Base-by-base conservation (phyloP, 257 asterid species). In the Fraxinus quadrangulata region DNA sequence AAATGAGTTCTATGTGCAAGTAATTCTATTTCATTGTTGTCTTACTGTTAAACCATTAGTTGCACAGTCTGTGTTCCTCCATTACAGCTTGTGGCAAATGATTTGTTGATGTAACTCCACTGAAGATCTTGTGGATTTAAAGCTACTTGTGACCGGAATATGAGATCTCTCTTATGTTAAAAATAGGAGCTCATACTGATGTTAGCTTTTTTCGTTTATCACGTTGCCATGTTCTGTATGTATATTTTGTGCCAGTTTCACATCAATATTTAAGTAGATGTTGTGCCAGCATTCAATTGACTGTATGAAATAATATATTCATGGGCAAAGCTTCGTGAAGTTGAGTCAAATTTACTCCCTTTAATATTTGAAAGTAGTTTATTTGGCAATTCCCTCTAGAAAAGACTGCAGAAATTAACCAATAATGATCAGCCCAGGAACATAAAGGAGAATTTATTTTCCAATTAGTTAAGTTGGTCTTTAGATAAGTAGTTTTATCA, bases 21-120 rank as follows among this genome's bases (percentile, higher is more conserved):
- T 39, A 69, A 19, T 24, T 73, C 19, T 73, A 10, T 59, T 76
- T n/a, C 33, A 0, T 28, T n/a, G 36, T n/a, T 34, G 13, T 72
- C 21, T 36, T 82, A 77, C 8, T 80, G 75, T 74, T 12, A 63
- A 72, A 47, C 74, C 23, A 13, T 24, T 8, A 24, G 68, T n/a
- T 19, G 12, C 66, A 56, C 13, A 61, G 68, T 23, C 30, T 10
- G 11, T 61, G 31, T 61, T 31, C 33, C 33, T 61, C 68, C 31
- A 61, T 24, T 61, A 56, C 10, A 0, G 28, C 26, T n/a, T 7
- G 26, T 5, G 28, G 66, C 10, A 56, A 1, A 6, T n/a, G 26
- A 56, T n/a, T 56, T n/a, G 66, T 24, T 16, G 8, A 61, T 23
- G 68, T 6, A 61, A 23, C 68, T 23, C 16, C 26, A 23, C 31